phyloP scores from a whole-genome alignment of 176 grass and related monocot species.

The Thinopyrum elongatum region DNA sequence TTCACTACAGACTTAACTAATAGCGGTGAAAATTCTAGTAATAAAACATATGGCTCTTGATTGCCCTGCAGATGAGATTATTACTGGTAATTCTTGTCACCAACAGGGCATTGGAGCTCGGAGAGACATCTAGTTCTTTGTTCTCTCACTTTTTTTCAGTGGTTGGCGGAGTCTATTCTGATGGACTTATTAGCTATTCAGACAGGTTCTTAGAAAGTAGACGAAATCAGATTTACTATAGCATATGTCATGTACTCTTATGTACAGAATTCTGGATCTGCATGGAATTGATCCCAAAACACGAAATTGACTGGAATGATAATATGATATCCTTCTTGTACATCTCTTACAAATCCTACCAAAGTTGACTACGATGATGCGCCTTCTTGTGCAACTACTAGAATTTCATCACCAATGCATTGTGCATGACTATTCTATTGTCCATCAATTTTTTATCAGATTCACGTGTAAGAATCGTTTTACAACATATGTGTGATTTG shows the following conservation, averaged over 20 bases:
- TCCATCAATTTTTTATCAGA: background rate
- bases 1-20: background rate
- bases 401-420: background rate
- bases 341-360: background rate
- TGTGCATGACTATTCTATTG: background rate
- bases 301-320: background rate
- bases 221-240: conserved; percentile 11
- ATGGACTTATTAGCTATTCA: background rate
- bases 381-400: background rate
- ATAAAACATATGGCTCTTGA: background rate
- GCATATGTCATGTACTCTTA: background rate
- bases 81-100: background rate
- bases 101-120: background rate
- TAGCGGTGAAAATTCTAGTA: background rate
- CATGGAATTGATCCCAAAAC: background rate
- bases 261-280: background rate
- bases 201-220: background rate
- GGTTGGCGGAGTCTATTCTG: too few relatives aligned
- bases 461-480: background rate
- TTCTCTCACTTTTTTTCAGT: background rate
- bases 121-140: background rate
- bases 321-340: background rate
- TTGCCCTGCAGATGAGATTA: background rate
- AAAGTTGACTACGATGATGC: background rate
- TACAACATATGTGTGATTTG: background rate